Evolutionary conservation across 192 early-diverging fungal species (phyloP).

Genomic region (Spinellus fusiger): DNA sequence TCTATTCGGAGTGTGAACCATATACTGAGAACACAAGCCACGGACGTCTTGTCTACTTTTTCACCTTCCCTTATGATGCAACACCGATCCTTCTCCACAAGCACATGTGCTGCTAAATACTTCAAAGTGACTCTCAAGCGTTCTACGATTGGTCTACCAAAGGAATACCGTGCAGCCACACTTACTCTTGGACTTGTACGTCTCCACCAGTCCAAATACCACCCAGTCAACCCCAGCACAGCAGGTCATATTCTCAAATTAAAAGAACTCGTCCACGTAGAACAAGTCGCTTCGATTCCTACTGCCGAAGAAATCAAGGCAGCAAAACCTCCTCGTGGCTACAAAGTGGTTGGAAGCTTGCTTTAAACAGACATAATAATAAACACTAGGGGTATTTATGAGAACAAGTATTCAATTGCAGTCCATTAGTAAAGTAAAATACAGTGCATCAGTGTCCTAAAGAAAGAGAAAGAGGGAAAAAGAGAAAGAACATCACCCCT

Average conservation of each 20-base stretch:
- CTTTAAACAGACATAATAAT: no score
- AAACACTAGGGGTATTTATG: no score
- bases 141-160: constrained; percentile 39
- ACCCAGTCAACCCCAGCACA: constrained; percentile 36
- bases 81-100: constrained; percentile 14
- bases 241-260: constrained; percentile 47
- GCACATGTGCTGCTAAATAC: constrained; percentile 16
- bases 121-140: constrained; percentile 44
- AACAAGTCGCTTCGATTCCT: constrained; percentile 33
- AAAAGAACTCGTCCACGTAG: constrained; percentile 44
- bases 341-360: constrained; percentile 21
- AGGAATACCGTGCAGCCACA: constrained; percentile 23
- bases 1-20: no score
- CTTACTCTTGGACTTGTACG: constrained; percentile 30
- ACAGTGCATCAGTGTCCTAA: no score
- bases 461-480: no score
- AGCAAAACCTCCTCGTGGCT: constrained; percentile 25
- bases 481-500: no score
- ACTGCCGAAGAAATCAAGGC: constrained; percentile 23
- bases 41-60: background rate
- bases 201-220: constrained; percentile 38
- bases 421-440: no score
- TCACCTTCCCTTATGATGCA: constrained; percentile 2
- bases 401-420: no score
- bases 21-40: background rate